Conservation (phyloP, 352 stramenopile species). For the Paralagenidium karlingii region DNA sequence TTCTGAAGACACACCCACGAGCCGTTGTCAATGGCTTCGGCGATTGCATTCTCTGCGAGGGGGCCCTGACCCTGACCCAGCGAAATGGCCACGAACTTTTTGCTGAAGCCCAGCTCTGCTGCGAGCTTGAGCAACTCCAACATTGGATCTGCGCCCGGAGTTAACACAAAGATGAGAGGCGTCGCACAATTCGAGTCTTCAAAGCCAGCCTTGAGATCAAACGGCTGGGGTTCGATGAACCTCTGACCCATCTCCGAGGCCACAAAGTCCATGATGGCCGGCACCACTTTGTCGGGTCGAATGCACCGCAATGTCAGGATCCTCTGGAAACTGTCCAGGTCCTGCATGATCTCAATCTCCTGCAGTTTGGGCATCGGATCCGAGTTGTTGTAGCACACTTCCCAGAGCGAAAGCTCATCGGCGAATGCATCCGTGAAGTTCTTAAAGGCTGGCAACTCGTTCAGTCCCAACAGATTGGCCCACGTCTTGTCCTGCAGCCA, state of each 20-base stretch:
- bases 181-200: slow-evolving; percentile 90
- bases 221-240: slow-evolving; percentile 90
- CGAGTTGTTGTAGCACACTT: slow-evolving; percentile 73
- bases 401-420: slow-evolving; percentile 40
- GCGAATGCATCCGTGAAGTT: slow-evolving; percentile 38
- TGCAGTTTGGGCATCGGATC: slow-evolving; percentile 65
- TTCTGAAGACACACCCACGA: slow-evolving; percentile 95
- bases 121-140: slow-evolving; percentile 88
- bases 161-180: slow-evolving; percentile 93
- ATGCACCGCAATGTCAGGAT: slow-evolving; percentile 87
- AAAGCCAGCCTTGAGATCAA: slow-evolving; percentile 87
- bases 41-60: slow-evolving; percentile 87
- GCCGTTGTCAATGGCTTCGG: slow-evolving; percentile 86
- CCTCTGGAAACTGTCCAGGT: slow-evolving; percentile 80
- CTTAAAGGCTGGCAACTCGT: slow-evolving; percentile 34
- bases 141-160: slow-evolving; percentile 91
- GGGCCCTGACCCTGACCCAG: slow-evolving; percentile 90
- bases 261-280: slow-evolving; percentile 86
- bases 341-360: slow-evolving; percentile 28
- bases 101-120: slow-evolving; percentile 82
- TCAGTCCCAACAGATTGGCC: slow-evolving; percentile 75
- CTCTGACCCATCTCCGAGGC: slow-evolving; percentile 75
- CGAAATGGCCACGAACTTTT: slow-evolving; percentile 89
- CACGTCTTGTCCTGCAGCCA: slow-evolving; percentile 88
- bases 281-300: slow-evolving; percentile 88